Evolutionary conservation across 228 moss, liverwort and hornwort genomes (phyloP), one percentile per base, ranked within the genome.

Genomic region (Sphagnum magellanicum): DNA sequence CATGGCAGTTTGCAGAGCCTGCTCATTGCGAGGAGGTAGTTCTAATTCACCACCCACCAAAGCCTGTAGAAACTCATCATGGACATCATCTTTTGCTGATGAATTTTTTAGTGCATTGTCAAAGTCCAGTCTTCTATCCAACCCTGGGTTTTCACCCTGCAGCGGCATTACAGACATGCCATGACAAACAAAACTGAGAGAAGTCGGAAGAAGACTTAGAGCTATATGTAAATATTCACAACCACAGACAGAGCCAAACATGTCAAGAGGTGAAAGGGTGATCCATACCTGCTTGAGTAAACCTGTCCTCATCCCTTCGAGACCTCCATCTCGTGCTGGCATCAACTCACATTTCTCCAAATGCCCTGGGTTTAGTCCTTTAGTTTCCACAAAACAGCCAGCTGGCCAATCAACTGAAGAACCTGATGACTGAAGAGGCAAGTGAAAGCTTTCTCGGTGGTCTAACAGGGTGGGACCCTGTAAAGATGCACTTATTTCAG

Each of bases 261-360:
- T 32, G 32, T 32, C 32, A 32, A 32, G 32, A 32, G 3, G 32
- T 3, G 32, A 32, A 32, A 32, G 32, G 32, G 55, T 12, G 9
- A 55, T 8, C 55, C 48, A 50, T 60, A 85, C 85, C 76, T 76
- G 76, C 70, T 76, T 53, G 61, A 53, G 8, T 12, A 55, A 55
- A 55, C 55, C 55, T 12, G 55, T 71, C 68, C 60, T 52, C 53
- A 63, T 67, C 73, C 68, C 50, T 69, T 55, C 55, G 3, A 32
- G 32, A 32, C 32, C 32, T 32, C 32, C 32, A 32, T 3, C 32
- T 32, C 32, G 2, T 32, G 32, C 32, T 32, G 32, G 3, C 32
- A 32, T 32, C 32, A 32, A 32, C 32, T 32, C 3, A 3, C 32
- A 32, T 32, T 32, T 32, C 32, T 32, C 32, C 32, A 32, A 32